Base-by-base conservation (phyloP, 2,329 filamentous ascomycete genomes). In the Escovopsis weberi region DNA sequence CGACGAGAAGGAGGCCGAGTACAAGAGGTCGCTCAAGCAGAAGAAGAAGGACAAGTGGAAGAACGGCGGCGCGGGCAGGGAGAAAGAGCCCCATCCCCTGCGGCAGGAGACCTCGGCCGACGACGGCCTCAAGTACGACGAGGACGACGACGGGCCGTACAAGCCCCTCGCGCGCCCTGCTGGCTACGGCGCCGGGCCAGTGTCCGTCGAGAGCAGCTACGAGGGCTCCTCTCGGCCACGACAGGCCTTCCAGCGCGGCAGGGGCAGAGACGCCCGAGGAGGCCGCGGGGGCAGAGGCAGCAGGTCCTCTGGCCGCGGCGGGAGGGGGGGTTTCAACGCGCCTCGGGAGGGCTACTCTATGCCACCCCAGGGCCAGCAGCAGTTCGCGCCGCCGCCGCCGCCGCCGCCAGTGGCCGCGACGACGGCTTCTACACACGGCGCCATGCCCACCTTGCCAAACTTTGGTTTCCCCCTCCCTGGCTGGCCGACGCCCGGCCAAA, bases 1-100 rank as follows among this genome's bases (percentile, higher is more conserved):
- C 51, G 91, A 98, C 54, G 91, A 98, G 62, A 83, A 85, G 51
- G 91, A 98, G 61, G 82, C 82, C 7, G 85, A 87, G 52, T 78
- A 86, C 57, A 93, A 82, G 64, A 67, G 74, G 44, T 71, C 72
- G 46, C 53, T 77, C 41, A 87, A 87, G 62, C 72, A 78, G 48
- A 81, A 81, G 61, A 76, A 73, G 53, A 75, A 69, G 55, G 67
- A 67, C 28, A 62, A 59, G 46, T 59, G 54, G 54, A 67, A 65
- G 47, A 65, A 62, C 41, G 69, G 60, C 47, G 63, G 60, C 37
- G 63, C 60, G 30, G 59, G 57, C 18, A 55, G 59, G 51, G 55
- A 63, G 42, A 55, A 59, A 50, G 55, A 63, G 42, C 59, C 63
- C 26, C 63, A 66, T 45, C 60, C 64, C 9, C 44, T 66, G 39